Base-by-base conservation (phyloP, 148 eudicot genomes). In the Fagopyrum tataricum region DNA sequence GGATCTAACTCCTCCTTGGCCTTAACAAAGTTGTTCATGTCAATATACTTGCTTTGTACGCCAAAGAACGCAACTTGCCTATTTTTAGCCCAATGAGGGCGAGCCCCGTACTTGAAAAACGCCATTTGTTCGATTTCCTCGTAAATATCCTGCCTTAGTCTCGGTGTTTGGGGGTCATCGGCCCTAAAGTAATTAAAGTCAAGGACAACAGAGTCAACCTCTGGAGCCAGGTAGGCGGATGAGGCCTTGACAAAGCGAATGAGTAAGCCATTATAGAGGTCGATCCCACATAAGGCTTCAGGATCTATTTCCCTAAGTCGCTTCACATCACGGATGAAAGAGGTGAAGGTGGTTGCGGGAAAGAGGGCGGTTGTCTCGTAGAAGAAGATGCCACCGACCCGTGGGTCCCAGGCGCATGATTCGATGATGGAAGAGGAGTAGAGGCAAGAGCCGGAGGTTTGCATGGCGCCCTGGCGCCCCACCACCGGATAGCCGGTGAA, bases 121-220 rank as follows among this genome's bases (percentile, higher is more conserved):
- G 96, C 93, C 85, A 93, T 93, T 75, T 90, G 98, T 73, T 93
- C 96, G 11, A 93, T 76, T 62, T 93, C 96, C 74, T 93, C 98
- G 76, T 72, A 43, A 20, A 88, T 64, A 41, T 93, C 96, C 71
- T 88, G 81, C 70, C 83, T 88, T 51, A 90, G 40, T n/a, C 96
- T 81, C 12, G 96, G 91, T 0, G 75, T 78, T 23, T 21, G 51
- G 4, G 89, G 75, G 1, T 87, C 89, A 49, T 86, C 86, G 0
- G 93, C 85, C 0, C 98, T 86, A 66, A 74, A 93, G 71, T 93
- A 93, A 72, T 86, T 93, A 20, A 88, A 83, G 69, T 88, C 98
- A 0, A 90, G 77, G 1, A 85, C 89, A 0, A 93, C 78, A 0
- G 92, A 88, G 53, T 93, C 91, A 78, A 79, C 89, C 0, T 79